Evolutionary conservation across 164 flowering plant species (phyloP).

Genomic region (Vitis rotundifolia): DNA sequence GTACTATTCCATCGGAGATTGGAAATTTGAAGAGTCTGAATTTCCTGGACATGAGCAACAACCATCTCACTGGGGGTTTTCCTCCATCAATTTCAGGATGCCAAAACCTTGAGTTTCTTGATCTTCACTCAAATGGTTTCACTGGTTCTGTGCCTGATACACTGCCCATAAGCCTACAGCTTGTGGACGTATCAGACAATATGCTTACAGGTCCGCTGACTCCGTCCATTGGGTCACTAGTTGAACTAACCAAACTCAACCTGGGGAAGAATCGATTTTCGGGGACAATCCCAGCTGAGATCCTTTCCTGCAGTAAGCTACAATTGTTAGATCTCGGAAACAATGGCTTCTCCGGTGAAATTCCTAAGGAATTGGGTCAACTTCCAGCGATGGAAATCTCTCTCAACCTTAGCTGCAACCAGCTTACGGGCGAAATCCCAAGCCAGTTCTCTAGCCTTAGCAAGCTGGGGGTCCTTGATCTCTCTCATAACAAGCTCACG

Average conservation of each 20-base stretch:
- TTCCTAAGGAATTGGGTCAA: constrained; percentile 73
- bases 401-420: constrained; percentile 85
- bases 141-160: constrained; percentile 60
- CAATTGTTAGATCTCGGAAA: constrained; percentile 70
- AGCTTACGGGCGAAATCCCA: constrained; percentile 71
- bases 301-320: constrained; percentile 63
- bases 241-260: constrained; percentile 63
- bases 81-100: constrained; percentile 72
- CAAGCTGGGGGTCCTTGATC: constrained; percentile 74
- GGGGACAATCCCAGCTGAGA: constrained; percentile 74
- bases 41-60: constrained; percentile 75
- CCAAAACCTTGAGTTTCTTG: constrained; percentile 68
- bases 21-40: constrained; percentile 65
- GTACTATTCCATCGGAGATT: constrained; percentile 80
- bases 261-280: constrained; percentile 63
- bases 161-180: constrained; percentile 62
- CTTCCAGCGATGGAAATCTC: constrained; percentile 76
- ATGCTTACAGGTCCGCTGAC: constrained; percentile 60
- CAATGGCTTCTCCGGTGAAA: constrained; percentile 66
- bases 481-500: constrained; percentile 74
- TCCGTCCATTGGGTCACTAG: constrained; percentile 51
- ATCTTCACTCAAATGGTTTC: constrained; percentile 73
- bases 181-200: constrained; percentile 78
- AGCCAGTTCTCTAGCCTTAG: constrained; percentile 54
- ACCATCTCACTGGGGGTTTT: constrained; percentile 61